Evolutionary conservation across 345 rosid species (phyloP).

Genomic region (Boechera stricta): DNA sequence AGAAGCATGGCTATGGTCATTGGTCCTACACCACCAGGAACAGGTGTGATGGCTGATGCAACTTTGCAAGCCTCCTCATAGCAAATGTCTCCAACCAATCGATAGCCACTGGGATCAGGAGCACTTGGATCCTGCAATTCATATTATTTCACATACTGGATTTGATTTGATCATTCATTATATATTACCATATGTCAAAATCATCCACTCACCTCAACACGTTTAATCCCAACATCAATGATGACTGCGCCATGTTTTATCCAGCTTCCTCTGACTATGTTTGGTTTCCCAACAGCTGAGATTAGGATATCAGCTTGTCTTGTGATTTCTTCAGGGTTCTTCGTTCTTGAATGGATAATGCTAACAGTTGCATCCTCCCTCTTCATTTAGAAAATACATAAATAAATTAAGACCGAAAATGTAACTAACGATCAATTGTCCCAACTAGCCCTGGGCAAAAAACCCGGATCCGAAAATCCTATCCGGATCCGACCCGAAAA

Average conservation of each 20-base stretch:
- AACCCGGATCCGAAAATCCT: no score
- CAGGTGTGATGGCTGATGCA: conserved; percentile 82
- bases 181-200: neutral
- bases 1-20: conserved; percentile 96
- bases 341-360: conserved; percentile 80
- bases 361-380: conserved; percentile 85
- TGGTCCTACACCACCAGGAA: conserved; percentile 94
- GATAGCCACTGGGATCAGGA: conserved; percentile 56
- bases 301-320: conserved; percentile 81
- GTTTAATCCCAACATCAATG: conserved; percentile 86
- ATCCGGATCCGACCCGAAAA: no score
- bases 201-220: conserved; percentile 62
- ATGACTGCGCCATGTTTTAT: conserved; percentile 88
- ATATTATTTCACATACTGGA: neutral
- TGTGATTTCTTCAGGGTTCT: conserved; percentile 72
- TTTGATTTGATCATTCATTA: neutral
- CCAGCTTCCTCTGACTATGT: conserved; percentile 87
- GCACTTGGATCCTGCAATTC: conserved; percentile 58
- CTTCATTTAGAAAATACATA: conserved; percentile 40
- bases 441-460: no score
- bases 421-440: neutral
- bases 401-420: neutral
- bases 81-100: conserved; percentile 81
- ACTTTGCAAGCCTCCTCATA: conserved; percentile 77
- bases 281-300: conserved; percentile 79